Percentiles rank a stretch among this genome's conserved stretches.
Evolutionary conservation across 768 basidiomycete species (phyloP).

Genomic region (Suillus lakei): DNA sequence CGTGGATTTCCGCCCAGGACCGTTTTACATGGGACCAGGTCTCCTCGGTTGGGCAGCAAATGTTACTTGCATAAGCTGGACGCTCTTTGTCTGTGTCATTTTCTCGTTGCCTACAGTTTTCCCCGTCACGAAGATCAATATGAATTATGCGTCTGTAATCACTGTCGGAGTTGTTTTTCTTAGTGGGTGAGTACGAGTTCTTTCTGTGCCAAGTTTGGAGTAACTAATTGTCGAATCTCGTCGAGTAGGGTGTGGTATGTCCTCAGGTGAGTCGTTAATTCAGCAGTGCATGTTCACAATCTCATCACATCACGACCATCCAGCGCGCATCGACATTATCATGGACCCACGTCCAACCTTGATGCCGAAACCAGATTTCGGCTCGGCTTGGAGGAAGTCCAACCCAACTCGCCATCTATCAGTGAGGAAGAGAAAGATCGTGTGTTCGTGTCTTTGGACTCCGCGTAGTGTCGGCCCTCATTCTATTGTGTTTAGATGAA

Average conservation of each 20-base stretch:
- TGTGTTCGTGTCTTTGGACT: not conserved
- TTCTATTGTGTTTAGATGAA: not conserved
- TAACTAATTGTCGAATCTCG: not conserved
- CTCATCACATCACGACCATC: slow-evolving; percentile 8
- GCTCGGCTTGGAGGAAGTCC: not conserved
- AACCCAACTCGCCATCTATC: not conserved
- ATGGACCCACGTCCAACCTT: slow-evolving; percentile 58
- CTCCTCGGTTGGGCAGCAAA: slow-evolving; percentile 65
- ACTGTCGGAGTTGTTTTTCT: slow-evolving; percentile 56
- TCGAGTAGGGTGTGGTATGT: slow-evolving; percentile 55
- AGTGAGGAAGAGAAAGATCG: slow-evolving; percentile 3
- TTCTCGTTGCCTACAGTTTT: slow-evolving; percentile 72
- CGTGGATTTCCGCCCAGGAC: slow-evolving; percentile 83
- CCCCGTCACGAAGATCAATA: slow-evolving; percentile 72
- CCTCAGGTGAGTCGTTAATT: slow-evolving; percentile 14
- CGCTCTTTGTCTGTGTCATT: slow-evolving; percentile 68
- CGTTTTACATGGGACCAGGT: slow-evolving; percentile 84
- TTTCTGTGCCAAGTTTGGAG: not conserved
- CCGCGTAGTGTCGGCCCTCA: not conserved
- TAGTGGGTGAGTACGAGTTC: slow-evolving; percentile 46
- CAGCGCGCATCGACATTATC: slow-evolving; percentile 58
- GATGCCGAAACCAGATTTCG: slow-evolving; percentile 13
- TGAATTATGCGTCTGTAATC: slow-evolving; percentile 85
- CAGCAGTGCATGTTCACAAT: not conserved
- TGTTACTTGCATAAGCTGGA: slow-evolving; percentile 69